These are phyloP conservation scores for Piper longum DNA, from an alignment of 164 flowering plant species.

Conservation along the genomic window DNA sequence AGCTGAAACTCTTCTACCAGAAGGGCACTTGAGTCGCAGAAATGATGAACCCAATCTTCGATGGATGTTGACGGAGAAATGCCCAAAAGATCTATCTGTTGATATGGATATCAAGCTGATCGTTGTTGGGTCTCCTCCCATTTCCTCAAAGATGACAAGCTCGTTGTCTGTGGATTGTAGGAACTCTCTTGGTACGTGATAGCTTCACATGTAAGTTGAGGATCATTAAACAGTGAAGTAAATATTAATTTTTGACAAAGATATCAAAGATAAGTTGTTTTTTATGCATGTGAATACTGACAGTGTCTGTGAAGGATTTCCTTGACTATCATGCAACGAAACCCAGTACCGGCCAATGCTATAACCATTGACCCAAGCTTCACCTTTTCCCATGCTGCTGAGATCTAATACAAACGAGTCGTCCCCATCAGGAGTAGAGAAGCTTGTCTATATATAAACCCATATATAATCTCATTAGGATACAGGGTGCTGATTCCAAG, in stretches of 20 bases:
- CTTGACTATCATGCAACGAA: conserved; percentile 29
- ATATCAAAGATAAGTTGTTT: background rate
- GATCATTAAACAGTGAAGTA: background rate
- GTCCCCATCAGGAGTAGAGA: conserved; percentile 41
- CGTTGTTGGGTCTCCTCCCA: conserved; percentile 39
- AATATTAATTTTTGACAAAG: background rate
- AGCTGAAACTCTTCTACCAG: conserved; percentile 21
- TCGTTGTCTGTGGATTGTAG: conserved; percentile 45
- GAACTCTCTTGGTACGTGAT: conserved; percentile 65
- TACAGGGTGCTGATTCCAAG: background rate
- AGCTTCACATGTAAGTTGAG: conserved; percentile 21
- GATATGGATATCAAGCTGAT: conserved; percentile 41
- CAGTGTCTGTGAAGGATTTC: conserved; percentile 41
- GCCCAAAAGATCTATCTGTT: background rate
- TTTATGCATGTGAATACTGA: conserved; percentile 9
- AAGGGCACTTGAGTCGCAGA: conserved; percentile 34
- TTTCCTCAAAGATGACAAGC: conserved; percentile 61
- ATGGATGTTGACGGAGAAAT: background rate
- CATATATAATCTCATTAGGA: background rate
- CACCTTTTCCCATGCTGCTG: conserved; percentile 61
- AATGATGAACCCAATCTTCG: background rate
- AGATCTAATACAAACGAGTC: conserved; percentile 46
- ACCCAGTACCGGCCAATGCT: conserved; percentile 75
- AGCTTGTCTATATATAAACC: conserved; percentile 22
- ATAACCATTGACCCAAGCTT: conserved; percentile 65